A percentile compares a stretch with the other conserved stretches of the same genome.
These are phyloP conservation scores for Udeniomyces megalosporus DNA, from an alignment of 768 basidiomycete species.

Conservation along the genomic window DNA sequence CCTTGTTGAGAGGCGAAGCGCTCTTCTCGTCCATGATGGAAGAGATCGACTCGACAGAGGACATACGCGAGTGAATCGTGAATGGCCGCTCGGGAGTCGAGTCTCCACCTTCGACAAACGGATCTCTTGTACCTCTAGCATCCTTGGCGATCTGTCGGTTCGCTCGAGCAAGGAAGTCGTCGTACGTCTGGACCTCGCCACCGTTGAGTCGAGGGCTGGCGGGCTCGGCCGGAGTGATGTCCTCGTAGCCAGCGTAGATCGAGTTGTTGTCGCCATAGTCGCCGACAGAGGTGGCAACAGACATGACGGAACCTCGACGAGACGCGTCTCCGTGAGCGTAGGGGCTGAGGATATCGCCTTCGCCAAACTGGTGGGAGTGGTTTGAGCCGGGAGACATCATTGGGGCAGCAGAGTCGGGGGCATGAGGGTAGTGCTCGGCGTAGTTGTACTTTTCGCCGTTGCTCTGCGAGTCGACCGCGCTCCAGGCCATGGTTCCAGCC, in stretches of 20 bases:
- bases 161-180: conserved; percentile 67
- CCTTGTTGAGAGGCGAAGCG: conserved; percentile 74
- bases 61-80: conserved; percentile 58
- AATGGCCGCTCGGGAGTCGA: conserved; percentile 55
- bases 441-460: conserved; percentile 9
- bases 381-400: conserved; percentile 9
- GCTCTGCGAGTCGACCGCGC: conserved; percentile 12
- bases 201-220: background rate
- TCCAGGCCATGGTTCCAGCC: conserved; percentile 36
- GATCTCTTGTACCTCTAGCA: conserved; percentile 52
- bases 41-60: conserved; percentile 79
- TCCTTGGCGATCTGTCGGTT: conserved; percentile 70
- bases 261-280: conserved; percentile 44
- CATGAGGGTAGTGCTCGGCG: conserved; percentile 16
- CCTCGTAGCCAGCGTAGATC: conserved; percentile 17
- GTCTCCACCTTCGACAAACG: conserved; percentile 50
- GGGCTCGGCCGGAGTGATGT: conserved; percentile 15
- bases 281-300: conserved; percentile 29
- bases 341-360: too few species aligned
- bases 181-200: conserved; percentile 38
- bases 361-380: background rate
- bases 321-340: background rate
- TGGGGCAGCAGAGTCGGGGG: conserved; percentile 5
- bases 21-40: conserved; percentile 82
- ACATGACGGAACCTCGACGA: conserved; percentile 14